Percentiles rank a stretch among this genome's conserved stretches.
phyloP scores from a whole-genome alignment of 805 yeast genomes.

The Saccharomycopsis sp. region DNA sequence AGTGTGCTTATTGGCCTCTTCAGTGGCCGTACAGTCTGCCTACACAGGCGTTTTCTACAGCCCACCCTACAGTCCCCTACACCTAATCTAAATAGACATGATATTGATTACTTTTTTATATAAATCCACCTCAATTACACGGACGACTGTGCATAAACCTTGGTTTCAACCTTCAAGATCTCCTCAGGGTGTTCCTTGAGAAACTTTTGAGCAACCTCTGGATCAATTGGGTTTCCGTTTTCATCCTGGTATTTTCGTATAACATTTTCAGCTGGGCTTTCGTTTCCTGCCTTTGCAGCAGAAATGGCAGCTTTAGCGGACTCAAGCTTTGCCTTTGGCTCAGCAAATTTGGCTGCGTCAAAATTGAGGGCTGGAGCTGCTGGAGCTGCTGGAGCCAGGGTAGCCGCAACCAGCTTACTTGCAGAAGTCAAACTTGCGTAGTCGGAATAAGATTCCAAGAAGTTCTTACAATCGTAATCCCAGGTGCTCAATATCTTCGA shows the following conservation, averaged over 20 bases:
- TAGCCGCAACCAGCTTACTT: not conserved
- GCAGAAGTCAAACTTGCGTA: not conserved
- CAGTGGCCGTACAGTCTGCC: too few relatives aligned
- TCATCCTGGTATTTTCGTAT: conserved; percentile 31
- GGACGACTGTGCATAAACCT: not conserved
- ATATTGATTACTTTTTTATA: too few relatives aligned
- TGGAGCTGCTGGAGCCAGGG: not conserved
- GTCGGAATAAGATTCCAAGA: conserved; percentile 23
- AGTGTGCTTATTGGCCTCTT: too few relatives aligned
- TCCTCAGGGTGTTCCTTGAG: conserved; percentile 20
- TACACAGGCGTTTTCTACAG: too few relatives aligned
- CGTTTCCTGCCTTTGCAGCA: not conserved
- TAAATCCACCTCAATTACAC: too few relatives aligned
- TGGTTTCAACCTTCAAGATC: conserved; percentile 20
- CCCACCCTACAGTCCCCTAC: too few relatives aligned
- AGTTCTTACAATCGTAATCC: conserved; percentile 82
- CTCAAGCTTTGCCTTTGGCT: not conserved
- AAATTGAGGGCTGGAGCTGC: not conserved
- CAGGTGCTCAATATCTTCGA: conserved; percentile 59
- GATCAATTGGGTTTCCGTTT: conserved; percentile 32
- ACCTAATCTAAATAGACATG: too few relatives aligned
- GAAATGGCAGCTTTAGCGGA: not conserved
- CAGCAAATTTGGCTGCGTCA: not conserved
- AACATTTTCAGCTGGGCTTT: conserved; percentile 1
- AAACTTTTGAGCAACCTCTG: conserved; percentile 27